phyloP scores from a whole-genome alignment of 139 green algal genomes.

The Tetradesmus lagerheimii region DNA sequence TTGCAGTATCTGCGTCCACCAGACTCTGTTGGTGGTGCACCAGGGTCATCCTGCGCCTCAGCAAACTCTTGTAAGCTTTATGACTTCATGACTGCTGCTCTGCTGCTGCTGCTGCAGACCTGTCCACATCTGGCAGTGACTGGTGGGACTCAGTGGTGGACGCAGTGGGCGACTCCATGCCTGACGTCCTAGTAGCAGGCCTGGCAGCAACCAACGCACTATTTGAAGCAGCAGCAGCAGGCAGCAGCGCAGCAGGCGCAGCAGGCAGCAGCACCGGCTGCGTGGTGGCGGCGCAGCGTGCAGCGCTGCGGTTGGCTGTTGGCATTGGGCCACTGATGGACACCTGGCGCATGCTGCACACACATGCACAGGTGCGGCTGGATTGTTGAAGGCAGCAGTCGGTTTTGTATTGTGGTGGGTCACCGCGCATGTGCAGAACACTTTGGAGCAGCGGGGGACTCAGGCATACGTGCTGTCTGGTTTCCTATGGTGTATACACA shows the following conservation, averaged over 20 bases:
- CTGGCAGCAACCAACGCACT: slow-evolving; percentile 37
- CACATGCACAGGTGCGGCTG: slow-evolving; percentile 37
- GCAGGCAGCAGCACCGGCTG: slow-evolving; percentile 7
- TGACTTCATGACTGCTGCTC: not conserved
- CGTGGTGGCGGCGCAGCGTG: slow-evolving; percentile 21
- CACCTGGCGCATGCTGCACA: slow-evolving; percentile 47
- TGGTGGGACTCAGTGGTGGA: slow-evolving; percentile 47
- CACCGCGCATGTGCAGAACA: no score
- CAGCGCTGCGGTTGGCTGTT: slow-evolving; percentile 11
- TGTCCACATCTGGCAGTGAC: slow-evolving; percentile 5
- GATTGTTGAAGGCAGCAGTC: not conserved
- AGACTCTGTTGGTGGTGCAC: no score
- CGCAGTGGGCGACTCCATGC: slow-evolving; percentile 39
- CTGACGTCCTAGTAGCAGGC: slow-evolving; percentile 34
- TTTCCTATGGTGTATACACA: slow-evolving; percentile 30
- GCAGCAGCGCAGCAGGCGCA: not conserved
- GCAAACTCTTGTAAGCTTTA: not conserved
- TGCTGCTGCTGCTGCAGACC: slow-evolving; percentile 6
- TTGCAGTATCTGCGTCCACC: no score
- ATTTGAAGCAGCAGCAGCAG: slow-evolving; percentile 28
- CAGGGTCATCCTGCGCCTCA: no score
- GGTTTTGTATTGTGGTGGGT: no score
- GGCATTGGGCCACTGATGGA: slow-evolving; percentile 41
- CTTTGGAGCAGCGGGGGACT: no score
- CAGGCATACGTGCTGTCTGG: no score